Base-by-base conservation (phyloP, 2,329 filamentous ascomycete species). In the Alternaria infectoria region DNA sequence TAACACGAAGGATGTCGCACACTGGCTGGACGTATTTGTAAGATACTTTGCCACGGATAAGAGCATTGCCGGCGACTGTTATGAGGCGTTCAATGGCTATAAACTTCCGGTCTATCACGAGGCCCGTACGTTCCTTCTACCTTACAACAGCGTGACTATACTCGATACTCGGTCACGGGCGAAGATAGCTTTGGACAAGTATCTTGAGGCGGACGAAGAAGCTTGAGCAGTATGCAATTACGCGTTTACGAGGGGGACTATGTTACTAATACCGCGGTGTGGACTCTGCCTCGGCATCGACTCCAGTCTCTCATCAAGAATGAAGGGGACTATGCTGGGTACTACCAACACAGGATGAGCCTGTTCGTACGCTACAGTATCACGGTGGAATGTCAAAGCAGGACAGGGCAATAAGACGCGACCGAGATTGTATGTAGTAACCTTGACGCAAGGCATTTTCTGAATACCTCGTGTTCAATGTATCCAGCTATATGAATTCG, bases 81-180 rank as follows among this genome's bases (percentile, higher is more conserved):
- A 26, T 26, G 25, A 26, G 25, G 25, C 25, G 25, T 26, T 28
- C 2, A 28, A 26, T 12, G 26, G 26, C 26, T 28, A 5, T 28
- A 28, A 5, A 8, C 26, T 5, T 6, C 26, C 26, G 26, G 13
- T 32, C 3, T 15, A 36, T n/a, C 2, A 36, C 32, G 32, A 36
- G 2, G 32, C 4, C 7, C 32, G 32, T 36, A 36, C 32, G 0
- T 36, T 36, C 32, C 1, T 36, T n/a, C 32, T 36, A 10, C 15
- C 32, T 36, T 1, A n/a, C 8, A 4, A 36, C 8, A 4, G 1
- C 2, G 4, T 1, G 30, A 3, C 3, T n/a, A 36, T 5, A 36
- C 15, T 3, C 4, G 32, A 36, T 5, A 2, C 32, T n/a, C 15
- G 15, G 13, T 36, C 32, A 36, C 32, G 32, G 32, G 32, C 15